Evolutionary conservation across 805 yeast species (phyloP), one percentile per base, ranked within the genome.

Genomic region (Wickerhamiella azyma): DNA sequence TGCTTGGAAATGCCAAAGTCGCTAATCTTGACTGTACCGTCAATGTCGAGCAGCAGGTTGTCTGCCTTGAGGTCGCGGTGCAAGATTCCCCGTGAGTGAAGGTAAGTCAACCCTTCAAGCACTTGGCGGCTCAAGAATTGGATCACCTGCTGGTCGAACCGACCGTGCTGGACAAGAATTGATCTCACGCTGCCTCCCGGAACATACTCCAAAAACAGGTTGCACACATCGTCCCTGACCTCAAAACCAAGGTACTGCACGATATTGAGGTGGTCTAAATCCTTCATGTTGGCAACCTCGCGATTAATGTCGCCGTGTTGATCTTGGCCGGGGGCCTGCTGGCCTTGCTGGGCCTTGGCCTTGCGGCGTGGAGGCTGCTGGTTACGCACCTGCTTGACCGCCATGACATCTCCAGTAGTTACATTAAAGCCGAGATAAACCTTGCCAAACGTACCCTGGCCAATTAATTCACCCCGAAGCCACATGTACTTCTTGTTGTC

Each of bases 401-500:
- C 99, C 67, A 92, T 81, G 94, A 92, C 86, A 57, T 92, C 99
- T 46, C 97, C 97, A 0, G 95, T 85, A 1, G 97, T 92, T 14
- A 86, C 88, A 62, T 92, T 92, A 58, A 92, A 70, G 1, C 95
- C 96, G 47, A 92, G 68, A 58, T 73, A 89, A 1, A 92, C 99
- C 32, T 84, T 79, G 9, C 98, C 99, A 68, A 88, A 92, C 1
- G 96, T 88, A 0, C 99, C 99, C 48, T 85, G 77, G 0, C 99
- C 99, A 48, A 92, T 85, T 51, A 92, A 69, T 58, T 88, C 96
- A 70, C 99, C 99, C 59, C 85, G 85, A 42, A 94, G 81, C 99
- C 99, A 92, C 0, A 94, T 94, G 66, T 86, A 89, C 63, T 88
- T 94, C 45, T 71, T 73, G 29, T 74, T 74, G 56, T 74, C 80